Conservation (phyloP, 306 rosid species). For the Ceratonia siliqua region DNA sequence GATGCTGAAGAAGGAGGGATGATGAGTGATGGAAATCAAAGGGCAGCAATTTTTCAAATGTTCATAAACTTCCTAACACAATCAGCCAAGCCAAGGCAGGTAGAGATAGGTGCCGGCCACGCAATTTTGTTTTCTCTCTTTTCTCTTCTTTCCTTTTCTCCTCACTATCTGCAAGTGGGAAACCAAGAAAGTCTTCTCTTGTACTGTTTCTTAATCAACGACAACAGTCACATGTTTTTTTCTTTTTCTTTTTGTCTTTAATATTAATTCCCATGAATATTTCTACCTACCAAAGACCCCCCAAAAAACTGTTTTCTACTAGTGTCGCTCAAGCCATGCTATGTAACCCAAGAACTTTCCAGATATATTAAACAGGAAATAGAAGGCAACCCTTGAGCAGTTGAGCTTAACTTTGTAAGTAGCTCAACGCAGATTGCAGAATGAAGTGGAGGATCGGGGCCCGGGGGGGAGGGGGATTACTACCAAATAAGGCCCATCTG, state of each 20-base stretch:
- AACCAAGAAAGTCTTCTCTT: background rate
- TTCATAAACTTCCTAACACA: too few species aligned
- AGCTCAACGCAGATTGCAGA: too few species aligned
- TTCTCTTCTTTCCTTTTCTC: background rate
- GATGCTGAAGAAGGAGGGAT: background rate
- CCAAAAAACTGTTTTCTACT: background rate
- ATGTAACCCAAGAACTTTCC: background rate
- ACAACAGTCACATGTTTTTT: background rate
- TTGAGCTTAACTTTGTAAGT: too few species aligned
- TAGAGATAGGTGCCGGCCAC: constrained; percentile 16
- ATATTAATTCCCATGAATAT: too few species aligned
- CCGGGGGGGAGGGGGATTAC: background rate
- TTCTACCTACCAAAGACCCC: background rate
- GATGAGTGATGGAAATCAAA: constrained; percentile 8
- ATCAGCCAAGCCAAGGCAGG: background rate
- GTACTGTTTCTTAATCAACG: background rate
- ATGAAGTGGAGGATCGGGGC: background rate
- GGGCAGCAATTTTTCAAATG: constrained; percentile 16
- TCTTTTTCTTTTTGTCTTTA: background rate
- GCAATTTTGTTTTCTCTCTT: background rate
- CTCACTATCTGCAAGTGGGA: background rate
- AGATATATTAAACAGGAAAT: background rate
- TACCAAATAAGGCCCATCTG: background rate
- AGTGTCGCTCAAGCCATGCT: background rate
- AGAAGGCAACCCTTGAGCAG: background rate